Evolutionary conservation across 2,329 filamentous ascomycete genomes (phyloP).

Genomic region (Tolypocladium nubicola): DNA sequence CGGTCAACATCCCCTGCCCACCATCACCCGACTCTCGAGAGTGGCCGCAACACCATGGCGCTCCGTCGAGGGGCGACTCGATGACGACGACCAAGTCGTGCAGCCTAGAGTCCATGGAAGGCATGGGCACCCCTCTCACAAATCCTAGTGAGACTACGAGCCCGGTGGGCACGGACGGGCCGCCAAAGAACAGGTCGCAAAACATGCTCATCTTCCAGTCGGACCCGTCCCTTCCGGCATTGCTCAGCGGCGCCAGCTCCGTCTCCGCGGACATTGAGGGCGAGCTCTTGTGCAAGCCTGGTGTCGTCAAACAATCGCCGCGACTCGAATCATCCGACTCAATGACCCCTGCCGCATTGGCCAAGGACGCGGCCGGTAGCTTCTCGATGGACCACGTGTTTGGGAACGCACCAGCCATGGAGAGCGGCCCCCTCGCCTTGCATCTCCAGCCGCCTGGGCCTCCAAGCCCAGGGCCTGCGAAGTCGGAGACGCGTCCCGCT

Average conservation of each 20-base stretch:
- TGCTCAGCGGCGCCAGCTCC: slow-evolving; percentile 54
- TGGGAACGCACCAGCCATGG: slow-evolving; percentile 19
- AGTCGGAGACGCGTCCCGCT: slow-evolving; percentile 5
- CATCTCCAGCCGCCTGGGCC: slow-evolving; percentile 12
- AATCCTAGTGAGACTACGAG: slow-evolving; percentile 43
- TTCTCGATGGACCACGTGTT: slow-evolving; percentile 36
- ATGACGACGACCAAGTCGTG: slow-evolving; percentile 37
- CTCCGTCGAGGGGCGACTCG: slow-evolving; percentile 28
- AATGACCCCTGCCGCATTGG: slow-evolving; percentile 40
- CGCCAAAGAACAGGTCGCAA: slow-evolving; percentile 31
- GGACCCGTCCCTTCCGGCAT: slow-evolving; percentile 52
- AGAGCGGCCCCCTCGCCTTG: slow-evolving; percentile 18
- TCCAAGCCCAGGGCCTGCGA: neutral
- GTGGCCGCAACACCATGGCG: slow-evolving; percentile 16
- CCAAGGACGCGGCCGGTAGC: slow-evolving; percentile 33
- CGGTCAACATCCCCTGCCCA: slow-evolving; percentile 27
- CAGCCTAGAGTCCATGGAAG: slow-evolving; percentile 39
- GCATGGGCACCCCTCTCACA: slow-evolving; percentile 39
- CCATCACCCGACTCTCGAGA: slow-evolving; percentile 35
- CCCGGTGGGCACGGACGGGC: slow-evolving; percentile 30
- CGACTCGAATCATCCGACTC: slow-evolving; percentile 43
- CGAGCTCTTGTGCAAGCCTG: slow-evolving; percentile 44
- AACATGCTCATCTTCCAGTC: slow-evolving; percentile 46
- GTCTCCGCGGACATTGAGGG: slow-evolving; percentile 52
- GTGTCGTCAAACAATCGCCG: slow-evolving; percentile 30